phyloP scores from a whole-genome alignment of 2,329 filamentous ascomycete species.

The Fusarium tuaranense region DNA sequence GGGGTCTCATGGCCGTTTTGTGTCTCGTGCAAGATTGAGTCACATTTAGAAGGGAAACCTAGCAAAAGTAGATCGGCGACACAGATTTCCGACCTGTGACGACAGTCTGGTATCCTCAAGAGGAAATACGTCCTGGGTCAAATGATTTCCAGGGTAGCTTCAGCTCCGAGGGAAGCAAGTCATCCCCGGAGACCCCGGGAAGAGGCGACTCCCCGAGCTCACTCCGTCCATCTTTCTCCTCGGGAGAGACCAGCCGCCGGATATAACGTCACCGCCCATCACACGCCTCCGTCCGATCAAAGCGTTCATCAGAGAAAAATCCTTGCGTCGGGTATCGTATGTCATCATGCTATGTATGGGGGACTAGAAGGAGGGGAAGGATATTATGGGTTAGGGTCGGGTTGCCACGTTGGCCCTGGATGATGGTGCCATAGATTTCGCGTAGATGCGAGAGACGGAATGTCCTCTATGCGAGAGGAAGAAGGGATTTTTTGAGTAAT shows the following conservation, averaged over 20 bases:
- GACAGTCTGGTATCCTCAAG: background rate
- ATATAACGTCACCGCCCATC: slow-evolving; percentile 3
- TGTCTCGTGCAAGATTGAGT: slow-evolving; percentile 22
- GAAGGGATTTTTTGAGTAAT: background rate
- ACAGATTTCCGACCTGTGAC: slow-evolving; percentile 3
- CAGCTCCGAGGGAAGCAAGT: background rate
- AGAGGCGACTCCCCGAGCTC: background rate
- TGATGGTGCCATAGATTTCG: slow-evolving; percentile 24
- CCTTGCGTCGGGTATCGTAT: slow-evolving; percentile 9
- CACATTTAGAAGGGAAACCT: background rate
- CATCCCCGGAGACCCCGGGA: slow-evolving; percentile 15
- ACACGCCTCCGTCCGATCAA: background rate
- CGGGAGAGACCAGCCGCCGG: background rate
- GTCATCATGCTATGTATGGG: slow-evolving; percentile 24
- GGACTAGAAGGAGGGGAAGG: background rate
- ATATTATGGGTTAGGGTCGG: slow-evolving; percentile 16
- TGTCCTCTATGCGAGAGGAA: background rate
- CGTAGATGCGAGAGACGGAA: slow-evolving; percentile 1
- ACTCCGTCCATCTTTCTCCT: background rate
- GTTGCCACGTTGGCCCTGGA: slow-evolving; percentile 4
- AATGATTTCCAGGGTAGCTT: slow-evolving; percentile 28
- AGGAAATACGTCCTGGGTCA: slow-evolving; percentile 13
- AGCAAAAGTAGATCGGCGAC: background rate
- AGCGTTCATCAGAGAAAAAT: background rate
- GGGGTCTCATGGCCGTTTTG: background rate